Percentiles rank a stretch among this genome's conserved stretches.
Evolutionary conservation across 441 rosid species (phyloP).

Genomic region (Oxalis stricta): DNA sequence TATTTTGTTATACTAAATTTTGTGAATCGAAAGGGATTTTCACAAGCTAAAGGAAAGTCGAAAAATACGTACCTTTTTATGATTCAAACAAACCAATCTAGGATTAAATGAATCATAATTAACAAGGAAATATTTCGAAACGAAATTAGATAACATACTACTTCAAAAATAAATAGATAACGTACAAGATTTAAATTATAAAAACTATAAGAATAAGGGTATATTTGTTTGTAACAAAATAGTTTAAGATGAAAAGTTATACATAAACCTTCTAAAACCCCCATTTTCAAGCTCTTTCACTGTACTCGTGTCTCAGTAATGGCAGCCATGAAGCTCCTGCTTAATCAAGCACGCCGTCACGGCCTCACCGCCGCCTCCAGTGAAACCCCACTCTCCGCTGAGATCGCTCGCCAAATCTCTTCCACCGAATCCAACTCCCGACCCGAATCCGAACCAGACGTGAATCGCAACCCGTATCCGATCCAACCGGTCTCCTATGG

Average conservation of each 20-base stretch:
- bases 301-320: constrained; percentile 12
- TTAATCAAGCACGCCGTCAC: constrained; percentile 43
- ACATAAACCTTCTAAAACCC: constrained; percentile 14
- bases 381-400: constrained; percentile 16
- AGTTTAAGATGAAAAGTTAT: too few species aligned
- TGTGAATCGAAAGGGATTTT: too few species aligned
- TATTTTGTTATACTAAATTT: too few species aligned
- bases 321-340: constrained; percentile 40
- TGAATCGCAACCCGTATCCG: constrained; percentile 7
- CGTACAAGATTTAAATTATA: neutral
- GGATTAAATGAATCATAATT: too few species aligned
- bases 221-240: neutral
- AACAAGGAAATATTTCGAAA: too few species aligned
- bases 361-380: too few species aligned
- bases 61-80: too few species aligned
- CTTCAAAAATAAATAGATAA: neutral
- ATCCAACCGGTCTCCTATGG: constrained; percentile 58
- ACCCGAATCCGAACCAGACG: neutral
- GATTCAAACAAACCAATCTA: too few species aligned
- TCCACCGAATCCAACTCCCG: constrained; percentile 10
- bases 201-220: neutral
- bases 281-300: neutral
- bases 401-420: constrained; percentile 16
- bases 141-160: too few species aligned
- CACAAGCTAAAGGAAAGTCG: too few species aligned